phyloP scores from a whole-genome alignment of 306 rosid species.

The Prunus dulcis region DNA sequence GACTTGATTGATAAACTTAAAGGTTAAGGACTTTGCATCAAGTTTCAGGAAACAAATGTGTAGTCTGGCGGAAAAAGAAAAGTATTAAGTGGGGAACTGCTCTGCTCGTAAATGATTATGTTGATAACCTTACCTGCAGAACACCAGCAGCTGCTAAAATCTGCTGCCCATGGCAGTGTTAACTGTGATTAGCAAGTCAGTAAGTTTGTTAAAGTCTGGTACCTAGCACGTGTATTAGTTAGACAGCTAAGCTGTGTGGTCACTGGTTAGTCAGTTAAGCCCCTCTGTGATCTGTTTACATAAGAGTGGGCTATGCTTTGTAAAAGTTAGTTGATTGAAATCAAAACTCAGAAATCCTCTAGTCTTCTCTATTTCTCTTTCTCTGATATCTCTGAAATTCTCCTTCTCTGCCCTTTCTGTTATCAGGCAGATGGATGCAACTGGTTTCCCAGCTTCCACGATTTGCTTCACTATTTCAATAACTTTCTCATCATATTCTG shows the following conservation, averaged over 20 bases:
- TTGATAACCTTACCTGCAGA: slow-evolving; percentile 56
- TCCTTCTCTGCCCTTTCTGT: too few species aligned
- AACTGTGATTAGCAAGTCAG: too few species aligned
- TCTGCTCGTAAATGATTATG: not conserved
- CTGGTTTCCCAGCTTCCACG: slow-evolving; percentile 46
- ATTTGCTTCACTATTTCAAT: slow-evolving; percentile 39
- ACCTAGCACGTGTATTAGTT: too few species aligned
- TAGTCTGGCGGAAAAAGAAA: not conserved
- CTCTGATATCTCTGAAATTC: too few species aligned
- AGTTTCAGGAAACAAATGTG: slow-evolving; percentile 2
- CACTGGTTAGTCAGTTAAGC: too few species aligned
- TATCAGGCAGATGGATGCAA: slow-evolving; percentile 48
- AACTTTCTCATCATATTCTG: slow-evolving; percentile 40
- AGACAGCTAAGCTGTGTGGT: too few species aligned
- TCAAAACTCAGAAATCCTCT: too few species aligned
- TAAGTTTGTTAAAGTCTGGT: too few species aligned
- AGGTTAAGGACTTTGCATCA: not conserved
- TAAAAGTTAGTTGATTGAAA: too few species aligned
- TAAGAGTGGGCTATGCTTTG: too few species aligned
- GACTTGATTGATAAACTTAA: not conserved
- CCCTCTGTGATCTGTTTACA: too few species aligned
- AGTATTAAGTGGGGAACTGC: not conserved
- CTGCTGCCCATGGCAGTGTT: slow-evolving; percentile 61
- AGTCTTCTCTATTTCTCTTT: too few species aligned
- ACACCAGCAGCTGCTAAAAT: slow-evolving; percentile 80